These are phyloP conservation scores for Bipolaris sorokiniana DNA, from an alignment of 2,329 filamentous ascomycete genomes.

Conservation along the genomic window DNA sequence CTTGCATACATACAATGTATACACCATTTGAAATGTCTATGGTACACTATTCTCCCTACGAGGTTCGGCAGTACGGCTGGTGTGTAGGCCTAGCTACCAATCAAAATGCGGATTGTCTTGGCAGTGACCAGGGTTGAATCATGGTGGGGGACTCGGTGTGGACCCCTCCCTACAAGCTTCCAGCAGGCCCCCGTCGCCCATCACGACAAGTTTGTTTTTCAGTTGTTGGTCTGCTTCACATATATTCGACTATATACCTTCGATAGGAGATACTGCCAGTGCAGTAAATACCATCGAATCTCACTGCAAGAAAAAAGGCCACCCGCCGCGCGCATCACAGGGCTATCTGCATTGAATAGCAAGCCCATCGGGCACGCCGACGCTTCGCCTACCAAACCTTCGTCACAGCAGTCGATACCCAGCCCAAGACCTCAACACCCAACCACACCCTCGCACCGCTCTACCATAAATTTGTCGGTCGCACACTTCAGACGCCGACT, in stretches of 20 bases:
- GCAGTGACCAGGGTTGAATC: constrained; percentile 8
- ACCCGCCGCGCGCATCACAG: constrained; percentile 8
- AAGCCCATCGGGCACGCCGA: constrained; percentile 3
- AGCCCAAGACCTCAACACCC: constrained; percentile 18
- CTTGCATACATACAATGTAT: neutral
- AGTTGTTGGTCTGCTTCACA: neutral
- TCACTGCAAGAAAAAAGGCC: neutral
- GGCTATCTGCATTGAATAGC: constrained; percentile 8
- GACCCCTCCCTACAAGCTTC: constrained; percentile 14
- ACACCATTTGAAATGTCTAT: neutral
- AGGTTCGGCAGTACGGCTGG: neutral
- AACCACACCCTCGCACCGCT: constrained; percentile 5
- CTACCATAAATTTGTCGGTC: neutral
- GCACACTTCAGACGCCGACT: neutral
- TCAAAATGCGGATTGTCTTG: neutral
- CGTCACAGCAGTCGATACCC: constrained; percentile 1
- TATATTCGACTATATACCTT: neutral
- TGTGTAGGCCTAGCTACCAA: neutral
- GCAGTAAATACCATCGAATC: neutral
- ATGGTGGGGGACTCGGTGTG: constrained; percentile 13
- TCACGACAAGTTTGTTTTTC: constrained; percentile 1
- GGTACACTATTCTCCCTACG: neutral
- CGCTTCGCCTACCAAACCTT: neutral
- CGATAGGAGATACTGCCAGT: neutral
- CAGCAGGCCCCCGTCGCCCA: neutral